Evolutionary conservation across 129 eudicot genomes (phyloP).

Genomic region (Arctium minus): DNA sequence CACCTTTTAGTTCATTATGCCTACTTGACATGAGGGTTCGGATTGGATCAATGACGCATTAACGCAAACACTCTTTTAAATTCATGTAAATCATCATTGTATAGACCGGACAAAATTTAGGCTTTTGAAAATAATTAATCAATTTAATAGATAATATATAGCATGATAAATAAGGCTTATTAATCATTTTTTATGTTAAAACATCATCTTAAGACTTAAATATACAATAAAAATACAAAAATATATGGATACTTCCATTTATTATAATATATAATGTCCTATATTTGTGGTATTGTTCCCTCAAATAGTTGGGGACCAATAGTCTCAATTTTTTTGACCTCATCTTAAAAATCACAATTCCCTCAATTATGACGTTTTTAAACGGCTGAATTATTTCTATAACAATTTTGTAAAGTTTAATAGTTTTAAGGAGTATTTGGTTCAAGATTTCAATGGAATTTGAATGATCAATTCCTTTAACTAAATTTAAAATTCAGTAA

Average conservation of each 20-base stretch:
- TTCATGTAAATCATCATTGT: not conserved
- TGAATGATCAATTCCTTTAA: too few species aligned
- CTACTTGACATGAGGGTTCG: not conserved
- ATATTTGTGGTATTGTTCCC: constrained; percentile 7
- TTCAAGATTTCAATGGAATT: too few species aligned
- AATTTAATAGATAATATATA: too few species aligned
- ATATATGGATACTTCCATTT: not conserved
- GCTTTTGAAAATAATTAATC: not conserved
- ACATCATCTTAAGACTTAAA: not conserved
- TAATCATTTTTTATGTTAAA: not conserved
- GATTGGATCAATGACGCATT: not conserved
- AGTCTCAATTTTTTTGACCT: not conserved
- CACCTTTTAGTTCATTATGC: not conserved
- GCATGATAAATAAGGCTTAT: not conserved
- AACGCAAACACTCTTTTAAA: not conserved
- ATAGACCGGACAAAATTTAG: not conserved
- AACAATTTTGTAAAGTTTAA: not conserved
- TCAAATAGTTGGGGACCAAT: constrained; percentile 19
- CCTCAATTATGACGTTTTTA: not conserved
- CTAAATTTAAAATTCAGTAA: not conserved
- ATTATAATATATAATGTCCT: not conserved
- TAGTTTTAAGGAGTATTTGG: not conserved
- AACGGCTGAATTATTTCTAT: not conserved
- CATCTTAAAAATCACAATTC: constrained; percentile 1
- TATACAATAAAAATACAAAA: not conserved